These are phyloP conservation scores for Candida chauliodis DNA, from an alignment of 805 yeast species.

Conservation along the genomic window DNA sequence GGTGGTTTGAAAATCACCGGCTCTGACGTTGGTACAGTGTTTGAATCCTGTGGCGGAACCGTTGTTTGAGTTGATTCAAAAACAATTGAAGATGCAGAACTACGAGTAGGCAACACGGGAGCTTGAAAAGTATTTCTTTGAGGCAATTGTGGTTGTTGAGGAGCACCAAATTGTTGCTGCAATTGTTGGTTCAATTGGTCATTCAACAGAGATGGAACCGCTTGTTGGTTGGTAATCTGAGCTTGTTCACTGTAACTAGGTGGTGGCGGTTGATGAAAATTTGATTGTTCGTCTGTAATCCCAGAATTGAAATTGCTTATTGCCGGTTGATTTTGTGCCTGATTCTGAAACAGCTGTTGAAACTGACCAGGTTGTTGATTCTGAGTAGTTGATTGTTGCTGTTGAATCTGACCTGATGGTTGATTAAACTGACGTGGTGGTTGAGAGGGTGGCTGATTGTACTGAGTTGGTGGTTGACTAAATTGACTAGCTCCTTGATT, in stretches of 20 bases:
- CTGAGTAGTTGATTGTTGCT: not conserved
- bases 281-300: too few relatives aligned
- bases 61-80: not conserved
- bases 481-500: not conserved
- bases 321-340: too few relatives aligned
- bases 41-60: conserved; percentile 2
- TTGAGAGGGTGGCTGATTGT: conserved; percentile 2
- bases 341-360: conserved; percentile 3
- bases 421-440: not conserved
- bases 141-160: conserved; percentile 7
- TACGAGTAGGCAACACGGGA: conserved; percentile 5
- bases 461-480: not conserved
- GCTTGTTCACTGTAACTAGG: too few relatives aligned
- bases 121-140: conserved; percentile 3
- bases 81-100: conserved; percentile 1
- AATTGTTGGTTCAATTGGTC: conserved; percentile 7
- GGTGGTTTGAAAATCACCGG: conserved; percentile 19
- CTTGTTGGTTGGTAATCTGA: conserved; percentile 5
- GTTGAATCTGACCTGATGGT: conserved; percentile 3
- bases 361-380: conserved; percentile 5
- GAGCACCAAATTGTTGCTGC: conserved; percentile 1
- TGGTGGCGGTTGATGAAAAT: too few relatives aligned
- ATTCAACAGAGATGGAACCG: conserved; percentile 6
- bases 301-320: too few relatives aligned
- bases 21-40: conserved; percentile 4